These are phyloP conservation scores for Passalora sequoiae DNA, from an alignment of 2,329 filamentous ascomycete genomes.

Conservation along the genomic window DNA sequence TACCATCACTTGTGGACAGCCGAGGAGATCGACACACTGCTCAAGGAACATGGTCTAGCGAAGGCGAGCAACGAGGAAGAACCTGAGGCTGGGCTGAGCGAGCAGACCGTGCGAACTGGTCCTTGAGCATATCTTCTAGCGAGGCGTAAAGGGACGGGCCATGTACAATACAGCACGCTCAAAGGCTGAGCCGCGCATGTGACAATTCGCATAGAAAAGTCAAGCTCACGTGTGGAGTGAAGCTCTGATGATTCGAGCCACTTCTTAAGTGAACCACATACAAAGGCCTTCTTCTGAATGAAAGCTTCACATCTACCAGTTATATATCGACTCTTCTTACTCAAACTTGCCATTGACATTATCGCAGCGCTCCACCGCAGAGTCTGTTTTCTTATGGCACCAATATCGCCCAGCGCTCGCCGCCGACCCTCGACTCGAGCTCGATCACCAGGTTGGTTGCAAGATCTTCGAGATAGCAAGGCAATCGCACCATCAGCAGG, in stretches of 20 bases:
- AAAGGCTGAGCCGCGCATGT: not conserved
- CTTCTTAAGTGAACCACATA: not conserved
- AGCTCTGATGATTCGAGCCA: slow-evolving; percentile 2
- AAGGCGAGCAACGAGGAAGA: slow-evolving; percentile 64
- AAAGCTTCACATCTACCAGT: not conserved
- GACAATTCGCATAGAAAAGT: not conserved
- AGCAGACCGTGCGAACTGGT: slow-evolving; percentile 7
- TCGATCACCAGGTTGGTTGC: not conserved
- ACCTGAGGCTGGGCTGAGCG: slow-evolving; percentile 12
- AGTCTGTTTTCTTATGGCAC: too few species aligned
- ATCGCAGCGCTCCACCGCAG: not conserved
- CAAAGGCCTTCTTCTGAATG: not conserved
- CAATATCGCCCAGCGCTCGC: not conserved
- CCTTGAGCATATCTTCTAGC: not conserved
- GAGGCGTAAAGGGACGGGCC: not conserved
- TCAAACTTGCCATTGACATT: not conserved
- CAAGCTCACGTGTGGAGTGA: slow-evolving; percentile 3
- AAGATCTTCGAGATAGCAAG: not conserved
- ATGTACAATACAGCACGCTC: slow-evolving; percentile 3
- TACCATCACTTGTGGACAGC: slow-evolving; percentile 97
- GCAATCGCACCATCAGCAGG: not conserved
- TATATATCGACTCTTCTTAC: too few species aligned
- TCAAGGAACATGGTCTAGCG: slow-evolving; percentile 92
- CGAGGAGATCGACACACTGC: slow-evolving; percentile 87
- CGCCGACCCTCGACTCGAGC: not conserved